Percentiles rank a stretch among this genome's conserved stretches.
Evolutionary conservation across 2,329 filamentous ascomycete genomes (phyloP).

Genomic region (Ceratocystis harringtonii): DNA sequence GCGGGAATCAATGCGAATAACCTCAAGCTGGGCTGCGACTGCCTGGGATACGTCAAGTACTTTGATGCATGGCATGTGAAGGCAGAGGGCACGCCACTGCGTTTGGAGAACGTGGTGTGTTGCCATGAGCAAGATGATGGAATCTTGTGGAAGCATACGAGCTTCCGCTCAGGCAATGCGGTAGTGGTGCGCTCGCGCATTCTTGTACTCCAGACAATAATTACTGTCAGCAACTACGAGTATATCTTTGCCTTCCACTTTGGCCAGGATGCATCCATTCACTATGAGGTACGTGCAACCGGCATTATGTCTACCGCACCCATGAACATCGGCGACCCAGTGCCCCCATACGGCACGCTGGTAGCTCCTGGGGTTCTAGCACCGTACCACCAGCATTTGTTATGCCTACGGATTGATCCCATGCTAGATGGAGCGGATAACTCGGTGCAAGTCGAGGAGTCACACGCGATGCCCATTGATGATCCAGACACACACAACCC

Average conservation of each 20-base stretch:
- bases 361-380: slow-evolving; percentile 48
- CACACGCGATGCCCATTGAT: slow-evolving; percentile 29
- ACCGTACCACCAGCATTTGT: slow-evolving; percentile 54
- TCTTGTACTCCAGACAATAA: slow-evolving; percentile 48
- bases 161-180: slow-evolving; percentile 44
- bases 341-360: slow-evolving; percentile 41
- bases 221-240: slow-evolving; percentile 53
- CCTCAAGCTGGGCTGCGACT: slow-evolving; percentile 50
- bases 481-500: slow-evolving; percentile 33
- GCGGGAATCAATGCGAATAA: slow-evolving; percentile 52
- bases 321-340: slow-evolving; percentile 37
- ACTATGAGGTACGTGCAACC: slow-evolving; percentile 26
- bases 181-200: slow-evolving; percentile 43
- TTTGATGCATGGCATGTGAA: slow-evolving; percentile 26
- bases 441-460: slow-evolving; percentile 31
- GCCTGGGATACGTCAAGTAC: slow-evolving; percentile 45
- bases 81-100: slow-evolving; percentile 22
- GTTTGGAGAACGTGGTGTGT: slow-evolving; percentile 26
- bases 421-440: slow-evolving; percentile 45
- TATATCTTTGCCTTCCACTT: slow-evolving; percentile 35
- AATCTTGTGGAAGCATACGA: slow-evolving; percentile 50
- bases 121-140: slow-evolving; percentile 33
- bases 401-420: slow-evolving; percentile 50
- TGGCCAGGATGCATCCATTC: slow-evolving; percentile 34
- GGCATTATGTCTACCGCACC: slow-evolving; percentile 34